Evolutionary conservation across 129 eudicot genomes (phyloP).

Genomic region (Helianthus tuberosus): DNA sequence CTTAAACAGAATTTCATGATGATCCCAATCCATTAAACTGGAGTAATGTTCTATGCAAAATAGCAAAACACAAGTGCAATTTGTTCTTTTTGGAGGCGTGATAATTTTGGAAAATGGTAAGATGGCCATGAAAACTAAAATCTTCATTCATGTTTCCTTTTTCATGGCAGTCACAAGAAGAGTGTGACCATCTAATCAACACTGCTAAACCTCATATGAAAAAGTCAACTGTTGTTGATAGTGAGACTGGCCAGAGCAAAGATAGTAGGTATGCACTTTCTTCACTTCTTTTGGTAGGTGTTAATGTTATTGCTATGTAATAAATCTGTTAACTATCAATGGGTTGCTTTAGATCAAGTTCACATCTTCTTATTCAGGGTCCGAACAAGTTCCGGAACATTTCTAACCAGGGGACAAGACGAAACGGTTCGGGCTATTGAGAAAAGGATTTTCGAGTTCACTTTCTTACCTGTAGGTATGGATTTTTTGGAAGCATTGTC

Average conservation of each 20-base stretch:
- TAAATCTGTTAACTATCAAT: background rate
- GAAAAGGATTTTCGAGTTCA: conserved; percentile 90
- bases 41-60: background rate
- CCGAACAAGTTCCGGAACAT: conserved; percentile 89
- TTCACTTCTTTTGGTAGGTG: background rate
- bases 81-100: background rate
- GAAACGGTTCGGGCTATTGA: conserved; percentile 68
- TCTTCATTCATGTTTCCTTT: background rate
- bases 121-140: background rate
- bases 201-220: conserved; percentile 89
- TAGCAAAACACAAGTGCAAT: background rate
- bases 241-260: conserved; percentile 67
- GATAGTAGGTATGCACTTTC: conserved; percentile 67
- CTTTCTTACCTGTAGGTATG: conserved; percentile 90
- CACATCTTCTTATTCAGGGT: conserved; percentile 53
- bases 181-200: conserved; percentile 77
- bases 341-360: background rate
- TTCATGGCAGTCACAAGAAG: conserved; percentile 72
- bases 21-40: background rate
- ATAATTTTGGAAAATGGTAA: background rate
- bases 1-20: background rate
- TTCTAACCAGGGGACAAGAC: conserved; percentile 84
- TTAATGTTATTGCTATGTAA: background rate
- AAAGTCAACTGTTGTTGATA: conserved; percentile 90
- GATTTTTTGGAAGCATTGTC: conserved; percentile 13